Evolutionary conservation across 306 rosid species (phyloP), one percentile per base, ranked within the genome.

Genomic region (Cucumis sativus): DNA sequence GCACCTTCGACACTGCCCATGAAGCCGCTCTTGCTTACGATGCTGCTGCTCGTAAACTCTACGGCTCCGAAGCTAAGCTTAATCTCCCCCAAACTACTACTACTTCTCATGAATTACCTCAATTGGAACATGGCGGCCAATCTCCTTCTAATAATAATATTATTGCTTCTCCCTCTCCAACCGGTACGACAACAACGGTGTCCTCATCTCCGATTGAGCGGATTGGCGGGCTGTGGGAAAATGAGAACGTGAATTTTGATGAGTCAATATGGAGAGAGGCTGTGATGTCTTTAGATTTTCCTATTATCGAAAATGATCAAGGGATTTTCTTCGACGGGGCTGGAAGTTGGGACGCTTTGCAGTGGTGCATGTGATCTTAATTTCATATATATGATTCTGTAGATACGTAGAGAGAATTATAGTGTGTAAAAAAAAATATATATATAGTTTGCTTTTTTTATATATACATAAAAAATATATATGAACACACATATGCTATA

Each of bases 1-100:
- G 98, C 20, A 94, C 98, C 7, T 94, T 94, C 25, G 89, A 86
- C 11, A 90, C 95, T 4, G 87, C 96, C 65, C 81, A 74, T 20
- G 98, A 90, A 0, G 98, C 98, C 9, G 98, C 98, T 6, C 7
- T 81, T 58, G 98, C 97, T 33, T 94, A 94, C 60, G 98, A 94
- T 11, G 78, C 88, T 16, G 98, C 96, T 0, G 97, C 96, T 0
- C 84, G 84, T 0, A 94, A 90, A 78, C 96, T 94, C 72, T 91
- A 90, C 39, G 97, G 97, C 14, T 59, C 95, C 7, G 88, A 81
- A 7, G 98, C 97, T 6, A 91, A 91, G 80, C 97, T 94, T 82
- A 94, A 94, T 56, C 82, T 91, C 18, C 91, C 97, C 0, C 52
- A 58, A 43, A 57, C 45, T 63, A 40, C 13, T 43, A 75, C 40